Evolutionary conservation across 2,329 filamentous ascomycete species (phyloP), one percentile per base, ranked within the genome.

Genomic region (Fusarium sp.): DNA sequence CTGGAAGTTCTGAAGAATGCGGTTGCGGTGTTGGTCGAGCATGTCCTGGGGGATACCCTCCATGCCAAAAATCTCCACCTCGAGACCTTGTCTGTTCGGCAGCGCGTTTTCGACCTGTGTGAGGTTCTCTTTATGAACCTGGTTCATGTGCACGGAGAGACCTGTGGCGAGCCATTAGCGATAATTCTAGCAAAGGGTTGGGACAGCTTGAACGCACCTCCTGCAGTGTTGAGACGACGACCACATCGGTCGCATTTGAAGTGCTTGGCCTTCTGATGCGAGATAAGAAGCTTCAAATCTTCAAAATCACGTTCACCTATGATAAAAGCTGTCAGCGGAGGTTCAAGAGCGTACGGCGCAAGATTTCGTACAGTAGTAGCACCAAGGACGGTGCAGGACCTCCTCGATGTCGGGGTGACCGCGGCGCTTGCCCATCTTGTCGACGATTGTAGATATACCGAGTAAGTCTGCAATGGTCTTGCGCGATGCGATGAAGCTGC

Each of bases 191-290:
- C 1, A 3, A n/a, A 38, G 4, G 34, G 1, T 11, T 38, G 0
- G 9, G 10, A n/a, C 6, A 3, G 10, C 3, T 32, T 32, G 18
- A 38, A 6, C 34, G 7, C 34, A 97, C 94, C 96, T 87, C 96
- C 96, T 44, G 95, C 95, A 3, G 96, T 99, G 79, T 97, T 98
- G 59, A 99, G 83, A 73, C 95, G 88, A 71, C 96, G 90, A 56
- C 91, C 91, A 80, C 96, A 99, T 83, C 91, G 86, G 75, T 97
- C 93, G 83, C 96, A 99, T 82, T 97, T 98, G 87, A 97, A 98
- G 81, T 99, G 96, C 83, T 98, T 98, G n/a, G 95, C 95, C 80
- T 98, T 98, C 79, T 98, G 96, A 81, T 99, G 96, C 62, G 93
- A 95, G 75, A 97, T 97, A 71, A 99, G 90, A 74, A 98, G 94